Conservation (phyloP, 129 eudicot genomes). For the Solidago caesia region DNA sequence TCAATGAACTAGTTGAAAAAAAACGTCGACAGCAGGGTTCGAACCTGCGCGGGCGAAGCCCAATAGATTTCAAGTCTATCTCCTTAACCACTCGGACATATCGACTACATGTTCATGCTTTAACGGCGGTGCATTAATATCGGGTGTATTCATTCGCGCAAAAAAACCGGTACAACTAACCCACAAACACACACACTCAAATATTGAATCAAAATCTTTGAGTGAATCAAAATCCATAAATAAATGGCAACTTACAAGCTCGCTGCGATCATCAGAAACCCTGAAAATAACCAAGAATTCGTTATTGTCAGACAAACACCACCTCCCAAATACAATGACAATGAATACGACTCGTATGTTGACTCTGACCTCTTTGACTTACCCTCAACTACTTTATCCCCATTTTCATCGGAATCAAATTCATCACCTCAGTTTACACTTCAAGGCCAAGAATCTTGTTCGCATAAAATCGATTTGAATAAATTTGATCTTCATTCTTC, state of each 20-base stretch:
- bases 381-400: slow-evolving; percentile 36
- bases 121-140: neutral
- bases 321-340: slow-evolving; percentile 69
- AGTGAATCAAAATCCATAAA: slow-evolving; percentile 1
- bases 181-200: neutral
- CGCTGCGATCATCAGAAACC: slow-evolving; percentile 60
- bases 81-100: slow-evolving; percentile 99
- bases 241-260: slow-evolving; percentile 61
- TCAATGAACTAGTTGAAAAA: no score
- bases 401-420: slow-evolving; percentile 29
- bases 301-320: slow-evolving; percentile 60
- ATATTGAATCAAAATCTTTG: neutral
- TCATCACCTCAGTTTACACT: slow-evolving; percentile 26
- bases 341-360: slow-evolving; percentile 77
- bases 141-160: neutral
- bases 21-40: slow-evolving; percentile 99
- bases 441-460: slow-evolving; percentile 43
- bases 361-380: slow-evolving; percentile 84
- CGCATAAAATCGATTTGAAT: slow-evolving; percentile 36
- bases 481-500: slow-evolving; percentile 58
- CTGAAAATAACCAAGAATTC: slow-evolving; percentile 49
- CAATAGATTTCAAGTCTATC: slow-evolving; percentile 99
- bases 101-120: slow-evolving; percentile 36
- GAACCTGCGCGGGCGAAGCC: slow-evolving; percentile 99
- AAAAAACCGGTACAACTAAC: neutral